A percentile compares a stretch with the other conserved stretches of the same genome.
phyloP scores from a whole-genome alignment of 768 basidiomycete genomes.

The Serendipita sp. region DNA sequence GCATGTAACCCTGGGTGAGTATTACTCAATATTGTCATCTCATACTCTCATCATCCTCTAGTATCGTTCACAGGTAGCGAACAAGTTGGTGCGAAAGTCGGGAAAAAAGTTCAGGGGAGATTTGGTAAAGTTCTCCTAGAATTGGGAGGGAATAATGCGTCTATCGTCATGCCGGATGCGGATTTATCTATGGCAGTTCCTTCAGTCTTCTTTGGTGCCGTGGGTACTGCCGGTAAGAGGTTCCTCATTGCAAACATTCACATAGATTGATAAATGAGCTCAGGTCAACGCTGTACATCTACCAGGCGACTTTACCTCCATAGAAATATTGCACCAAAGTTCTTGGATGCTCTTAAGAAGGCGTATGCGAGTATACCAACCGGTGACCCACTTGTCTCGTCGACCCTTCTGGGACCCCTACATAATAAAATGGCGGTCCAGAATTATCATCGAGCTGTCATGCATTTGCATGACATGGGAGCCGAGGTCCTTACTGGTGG shows the following conservation, averaged over 20 bases:
- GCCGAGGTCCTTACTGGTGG: conserved; percentile 72
- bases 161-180: conserved; percentile 85
- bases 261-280: background rate
- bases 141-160: conserved; percentile 90
- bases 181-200: conserved; percentile 80
- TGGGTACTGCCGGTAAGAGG: conserved; percentile 43
- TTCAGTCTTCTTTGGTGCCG: conserved; percentile 83
- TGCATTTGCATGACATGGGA: conserved; percentile 41
- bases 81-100: conserved; percentile 69
- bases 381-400: conserved; percentile 67
- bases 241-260: conserved; percentile 22
- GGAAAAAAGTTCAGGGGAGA: conserved; percentile 66
- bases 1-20: conserved; percentile 61
- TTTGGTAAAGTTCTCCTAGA: conserved; percentile 87
- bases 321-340: conserved; percentile 52
- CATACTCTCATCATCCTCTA: conserved; percentile 17
- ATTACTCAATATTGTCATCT: background rate
- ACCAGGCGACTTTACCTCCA: conserved; percentile 86
- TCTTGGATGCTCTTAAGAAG: conserved; percentile 55
- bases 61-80: conserved; percentile 96
- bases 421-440: conserved; percentile 57
- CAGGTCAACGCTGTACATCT: conserved; percentile 54
- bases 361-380: conserved; percentile 56
- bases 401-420: conserved; percentile 72
- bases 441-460: conserved; percentile 44